These are phyloP conservation scores for Pisolithus albus DNA, from an alignment of 768 basidiomycete genomes.

Conservation along the genomic window DNA sequence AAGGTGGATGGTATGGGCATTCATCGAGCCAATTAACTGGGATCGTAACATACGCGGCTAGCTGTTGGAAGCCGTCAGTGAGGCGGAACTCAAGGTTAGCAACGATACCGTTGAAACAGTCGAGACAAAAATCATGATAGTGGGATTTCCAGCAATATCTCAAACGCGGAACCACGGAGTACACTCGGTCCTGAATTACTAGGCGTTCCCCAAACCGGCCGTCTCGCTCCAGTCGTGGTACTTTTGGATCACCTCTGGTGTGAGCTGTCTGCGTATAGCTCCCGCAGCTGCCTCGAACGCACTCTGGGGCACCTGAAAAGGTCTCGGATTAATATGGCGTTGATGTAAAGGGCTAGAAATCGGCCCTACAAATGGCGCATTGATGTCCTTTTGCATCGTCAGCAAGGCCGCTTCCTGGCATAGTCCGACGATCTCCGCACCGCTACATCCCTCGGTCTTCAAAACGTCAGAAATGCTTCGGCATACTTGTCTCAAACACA, in stretches of 20 bases:
- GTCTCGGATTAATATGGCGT: background rate
- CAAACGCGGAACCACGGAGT: background rate
- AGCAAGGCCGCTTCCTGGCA: constrained; percentile 94
- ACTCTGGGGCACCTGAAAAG: constrained; percentile 57
- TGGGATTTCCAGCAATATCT: too few species aligned
- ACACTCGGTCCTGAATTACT: background rate
- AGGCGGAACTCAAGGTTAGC: background rate
- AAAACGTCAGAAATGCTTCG: background rate
- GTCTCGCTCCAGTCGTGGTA: constrained; percentile 64
- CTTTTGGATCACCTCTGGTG: constrained; percentile 63
- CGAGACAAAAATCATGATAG: too few species aligned
- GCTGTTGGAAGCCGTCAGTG: constrained; percentile 1
- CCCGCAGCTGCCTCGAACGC: constrained; percentile 73
- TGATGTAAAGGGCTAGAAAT: background rate
- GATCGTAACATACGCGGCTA: background rate
- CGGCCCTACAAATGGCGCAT: constrained; percentile 61
- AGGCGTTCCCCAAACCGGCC: constrained; percentile 17
- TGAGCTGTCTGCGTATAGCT: constrained; percentile 75
- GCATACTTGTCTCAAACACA: constrained; percentile 12
- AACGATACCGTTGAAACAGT: too few species aligned
- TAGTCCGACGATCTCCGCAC: constrained; percentile 85
- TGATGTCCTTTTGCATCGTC: constrained; percentile 84
- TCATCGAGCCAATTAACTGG: constrained; percentile 27
- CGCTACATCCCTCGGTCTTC: constrained; percentile 93
- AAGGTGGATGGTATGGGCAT: constrained; percentile 8